phyloP scores from a whole-genome alignment of 2,329 filamentous ascomycete genomes.

The Nectriaceae sp. region DNA sequence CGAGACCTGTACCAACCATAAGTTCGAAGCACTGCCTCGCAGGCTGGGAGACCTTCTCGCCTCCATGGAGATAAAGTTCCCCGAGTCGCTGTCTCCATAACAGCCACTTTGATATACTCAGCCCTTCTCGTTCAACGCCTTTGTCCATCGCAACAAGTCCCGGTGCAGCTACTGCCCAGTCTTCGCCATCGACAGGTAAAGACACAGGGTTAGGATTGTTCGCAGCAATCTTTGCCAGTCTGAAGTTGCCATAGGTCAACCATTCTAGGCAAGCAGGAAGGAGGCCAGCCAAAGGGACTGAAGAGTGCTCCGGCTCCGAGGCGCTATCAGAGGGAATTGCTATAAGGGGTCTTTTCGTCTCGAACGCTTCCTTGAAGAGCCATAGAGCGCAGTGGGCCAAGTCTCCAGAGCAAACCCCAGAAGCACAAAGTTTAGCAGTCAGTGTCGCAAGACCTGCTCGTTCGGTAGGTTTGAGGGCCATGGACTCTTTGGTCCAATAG shows the following conservation, averaged over 20 bases:
- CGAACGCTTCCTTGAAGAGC: constrained; percentile 6
- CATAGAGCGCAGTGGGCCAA: constrained; percentile 8
- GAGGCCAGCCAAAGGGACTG: not conserved
- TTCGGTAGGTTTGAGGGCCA: not conserved
- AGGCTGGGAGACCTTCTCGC: not conserved
- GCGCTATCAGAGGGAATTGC: constrained; percentile 1
- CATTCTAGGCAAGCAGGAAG: not conserved
- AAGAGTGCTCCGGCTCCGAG: constrained; percentile 1
- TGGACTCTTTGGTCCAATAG: not conserved
- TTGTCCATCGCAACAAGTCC: not conserved
- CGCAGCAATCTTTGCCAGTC: not conserved
- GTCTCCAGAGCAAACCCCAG: constrained; percentile 3
- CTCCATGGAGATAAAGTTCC: constrained; percentile 3
- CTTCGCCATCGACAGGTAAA: not conserved
- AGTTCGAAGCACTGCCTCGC: constrained; percentile 12
- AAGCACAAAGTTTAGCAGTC: constrained; percentile 9
- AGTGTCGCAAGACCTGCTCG: constrained; percentile 2
- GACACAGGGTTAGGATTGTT: not conserved
- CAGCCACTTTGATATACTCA: constrained; percentile 9
- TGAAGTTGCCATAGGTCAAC: not conserved
- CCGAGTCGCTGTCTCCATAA: constrained; percentile 11
- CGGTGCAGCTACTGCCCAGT: not conserved
- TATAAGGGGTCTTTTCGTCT: constrained; percentile 2
- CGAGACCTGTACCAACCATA: constrained; percentile 6
- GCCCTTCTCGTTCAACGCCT: not conserved